Percentiles rank a stretch among this genome's conserved stretches.
phyloP scores from a whole-genome alignment of 1,284 basidiomycete species.

The Cutaneotrichosporon dermatis region DNA sequence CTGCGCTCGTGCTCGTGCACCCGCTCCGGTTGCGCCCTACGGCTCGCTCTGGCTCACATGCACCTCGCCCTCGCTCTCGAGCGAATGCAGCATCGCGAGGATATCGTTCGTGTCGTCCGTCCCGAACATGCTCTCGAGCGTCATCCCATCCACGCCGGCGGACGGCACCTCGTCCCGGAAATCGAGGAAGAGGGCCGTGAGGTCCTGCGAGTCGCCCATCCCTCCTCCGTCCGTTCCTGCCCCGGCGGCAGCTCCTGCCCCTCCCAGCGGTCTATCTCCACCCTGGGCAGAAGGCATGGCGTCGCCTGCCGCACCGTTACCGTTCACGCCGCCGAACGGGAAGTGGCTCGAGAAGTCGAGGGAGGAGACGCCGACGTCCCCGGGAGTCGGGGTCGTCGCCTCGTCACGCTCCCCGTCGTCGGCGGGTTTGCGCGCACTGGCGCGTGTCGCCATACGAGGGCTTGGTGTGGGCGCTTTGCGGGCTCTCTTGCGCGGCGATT shows the following conservation, averaged over 20 bases:
- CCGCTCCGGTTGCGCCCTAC: background rate
- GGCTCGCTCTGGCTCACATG: constrained; percentile 1
- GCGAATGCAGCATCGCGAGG: constrained; percentile 14
- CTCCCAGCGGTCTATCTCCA: too few species aligned
- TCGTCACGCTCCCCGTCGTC: background rate
- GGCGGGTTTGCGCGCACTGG: constrained; percentile 9
- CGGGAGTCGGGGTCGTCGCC: constrained; percentile 15
- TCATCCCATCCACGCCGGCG: constrained; percentile 1
- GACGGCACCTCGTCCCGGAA: constrained; percentile 12
- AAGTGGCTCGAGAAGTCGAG: constrained; percentile 14
- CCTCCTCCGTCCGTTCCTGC: too few species aligned
- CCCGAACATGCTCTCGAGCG: constrained; percentile 16
- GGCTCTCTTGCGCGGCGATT: constrained; percentile 28
- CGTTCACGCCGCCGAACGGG: constrained; percentile 3
- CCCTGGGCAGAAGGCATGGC: too few species aligned
- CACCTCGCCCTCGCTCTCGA: constrained; percentile 13
- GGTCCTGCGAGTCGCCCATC: constrained; percentile 3
- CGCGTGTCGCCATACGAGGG: constrained; percentile 32
- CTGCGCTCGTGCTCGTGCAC: too few species aligned
- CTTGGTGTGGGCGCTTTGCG: constrained; percentile 23
- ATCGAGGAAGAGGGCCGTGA: constrained; percentile 15
- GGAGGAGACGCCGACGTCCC: background rate
- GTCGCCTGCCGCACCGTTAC: constrained; percentile 1
- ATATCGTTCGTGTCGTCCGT: constrained; percentile 16
- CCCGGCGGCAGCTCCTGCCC: too few species aligned